Evolutionary conservation across 2,329 filamentous ascomycete species (phyloP).

Genomic region (Albifimbria verrucaria): DNA sequence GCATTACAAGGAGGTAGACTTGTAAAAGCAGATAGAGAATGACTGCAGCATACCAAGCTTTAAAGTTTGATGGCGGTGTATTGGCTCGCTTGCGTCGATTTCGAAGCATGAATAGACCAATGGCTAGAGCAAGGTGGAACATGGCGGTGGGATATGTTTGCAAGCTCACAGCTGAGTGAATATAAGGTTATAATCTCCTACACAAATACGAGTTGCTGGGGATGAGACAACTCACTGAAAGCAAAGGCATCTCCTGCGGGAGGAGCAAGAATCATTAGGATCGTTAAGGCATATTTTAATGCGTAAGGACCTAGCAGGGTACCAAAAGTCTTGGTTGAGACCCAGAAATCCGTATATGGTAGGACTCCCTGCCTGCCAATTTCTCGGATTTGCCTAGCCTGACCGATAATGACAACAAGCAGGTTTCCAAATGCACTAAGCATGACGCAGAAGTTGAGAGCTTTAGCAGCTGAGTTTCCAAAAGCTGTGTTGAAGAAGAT

Average conservation of each 20-base stretch:
- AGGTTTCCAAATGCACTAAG: slow-evolving; percentile 58
- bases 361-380: slow-evolving; percentile 60
- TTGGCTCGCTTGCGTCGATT: background rate
- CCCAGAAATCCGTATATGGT: slow-evolving; percentile 58
- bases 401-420: slow-evolving; percentile 51
- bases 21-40: slow-evolving; percentile 40
- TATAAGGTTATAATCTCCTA: background rate
- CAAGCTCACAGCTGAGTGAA: background rate
- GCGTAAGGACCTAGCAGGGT: slow-evolving; percentile 58
- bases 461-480: slow-evolving; percentile 44
- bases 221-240: slow-evolving; percentile 42
- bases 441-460: slow-evolving; percentile 54
- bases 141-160: background rate
- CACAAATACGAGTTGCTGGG: background rate
- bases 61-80: background rate
- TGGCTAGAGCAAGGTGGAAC: background rate
- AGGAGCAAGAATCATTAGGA: slow-evolving; percentile 57
- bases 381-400: slow-evolving; percentile 56
- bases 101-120: background rate
- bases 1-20: slow-evolving; percentile 59
- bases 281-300: slow-evolving; percentile 54
- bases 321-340: slow-evolving; percentile 59
- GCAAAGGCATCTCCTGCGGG: slow-evolving; percentile 64
- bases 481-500: slow-evolving; percentile 60
- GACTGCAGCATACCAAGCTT: background rate